A percentile compares a stretch with the other conserved stretches of the same genome.
Evolutionary conservation across 164 flowering plant genomes (phyloP).

Genomic region (Aristolochia fimbriata): DNA sequence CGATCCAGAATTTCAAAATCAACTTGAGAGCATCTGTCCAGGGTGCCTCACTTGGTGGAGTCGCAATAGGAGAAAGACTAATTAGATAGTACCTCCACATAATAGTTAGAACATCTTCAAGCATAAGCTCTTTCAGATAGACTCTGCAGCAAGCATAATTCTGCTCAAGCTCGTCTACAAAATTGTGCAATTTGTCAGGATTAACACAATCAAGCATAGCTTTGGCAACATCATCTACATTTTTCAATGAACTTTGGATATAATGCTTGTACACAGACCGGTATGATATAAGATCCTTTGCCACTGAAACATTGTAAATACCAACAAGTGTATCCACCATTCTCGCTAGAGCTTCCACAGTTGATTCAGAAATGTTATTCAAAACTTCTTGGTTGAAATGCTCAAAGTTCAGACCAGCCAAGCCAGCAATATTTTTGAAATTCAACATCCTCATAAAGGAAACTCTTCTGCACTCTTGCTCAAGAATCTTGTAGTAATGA

Average conservation of each 20-base stretch:
- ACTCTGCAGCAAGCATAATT: constrained; percentile 41
- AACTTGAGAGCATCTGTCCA: constrained; percentile 63
- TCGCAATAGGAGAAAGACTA: constrained; percentile 27
- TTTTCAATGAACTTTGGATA: constrained; percentile 31
- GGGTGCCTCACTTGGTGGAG: constrained; percentile 28
- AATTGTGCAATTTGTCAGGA: constrained; percentile 35
- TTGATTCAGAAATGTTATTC: constrained; percentile 39
- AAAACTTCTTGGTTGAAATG: constrained; percentile 53
- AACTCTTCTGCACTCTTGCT: constrained; percentile 66
- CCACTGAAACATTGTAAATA: constrained; percentile 22
- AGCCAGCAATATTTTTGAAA: constrained; percentile 77
- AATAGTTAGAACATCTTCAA: constrained; percentile 36
- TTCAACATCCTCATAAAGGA: constrained; percentile 53
- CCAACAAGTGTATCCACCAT: constrained; percentile 56
- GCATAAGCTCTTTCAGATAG: constrained; percentile 34
- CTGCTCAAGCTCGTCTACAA: constrained; percentile 58
- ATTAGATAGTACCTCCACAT: constrained; percentile 41
- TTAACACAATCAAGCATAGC: constrained; percentile 16
- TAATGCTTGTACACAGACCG: constrained; percentile 62
- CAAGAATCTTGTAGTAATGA: constrained; percentile 46
- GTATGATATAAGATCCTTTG: constrained; percentile 48
- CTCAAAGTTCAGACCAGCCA: constrained; percentile 48
- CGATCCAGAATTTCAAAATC: constrained; percentile 62
- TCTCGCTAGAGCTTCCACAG: constrained; percentile 66
- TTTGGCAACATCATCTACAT: constrained; percentile 33